Base-by-base conservation (phyloP, 2,329 filamentous ascomycete species). In the Xylariaceae sp. region DNA sequence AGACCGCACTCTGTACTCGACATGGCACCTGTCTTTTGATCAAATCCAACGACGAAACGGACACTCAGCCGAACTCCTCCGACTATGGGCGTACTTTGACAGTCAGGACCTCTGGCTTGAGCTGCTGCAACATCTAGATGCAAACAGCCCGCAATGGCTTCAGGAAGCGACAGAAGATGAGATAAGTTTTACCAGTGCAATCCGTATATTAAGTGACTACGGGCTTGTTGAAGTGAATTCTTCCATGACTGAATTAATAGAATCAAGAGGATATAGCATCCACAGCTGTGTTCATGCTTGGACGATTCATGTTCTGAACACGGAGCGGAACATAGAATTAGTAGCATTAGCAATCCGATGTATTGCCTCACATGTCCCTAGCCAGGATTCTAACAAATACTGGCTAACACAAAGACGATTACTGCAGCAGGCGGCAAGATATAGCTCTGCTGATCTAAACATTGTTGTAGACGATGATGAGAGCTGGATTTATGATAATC, bases 401-500 rank as follows among this genome's bases (percentile, higher is more conserved):
- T 51, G 42, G 48, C 12, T 52, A 28, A 44, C 19, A 22, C 9
- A 47, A 45, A 43, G 40, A 22, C 42, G 45, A 44, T 31, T 54
- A 19, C 31, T 57, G 28, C 33, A 45, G 13, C 48, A 57, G 31
- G 51, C 51, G 5, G 22, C 6, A 36, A 49, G 17, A 51, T 41
- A 28, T 9, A 34, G 14, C 7, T 1, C 16, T 1, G 19, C 7
- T 14, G 42, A 41, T 14, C 13, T 46, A 4, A 16, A 47, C 18
- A 17, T 1, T 16, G 33, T 47, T 5, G 28, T 33, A 41, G 9
- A 52, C 31, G 2, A 47, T 2, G 33, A 47, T 3, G 6, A 6
- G 2, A 31, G 18, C 22, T 51, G 48, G 48, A 40, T 47, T 18
- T 43, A 66, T 45, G 47, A 64, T 28, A 63, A 65, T 33, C 52